Evolutionary conservation across 1,284 basidiomycete genomes (phyloP), one percentile per base, ranked within the genome.

Genomic region (Laetiporus sulphureus): DNA sequence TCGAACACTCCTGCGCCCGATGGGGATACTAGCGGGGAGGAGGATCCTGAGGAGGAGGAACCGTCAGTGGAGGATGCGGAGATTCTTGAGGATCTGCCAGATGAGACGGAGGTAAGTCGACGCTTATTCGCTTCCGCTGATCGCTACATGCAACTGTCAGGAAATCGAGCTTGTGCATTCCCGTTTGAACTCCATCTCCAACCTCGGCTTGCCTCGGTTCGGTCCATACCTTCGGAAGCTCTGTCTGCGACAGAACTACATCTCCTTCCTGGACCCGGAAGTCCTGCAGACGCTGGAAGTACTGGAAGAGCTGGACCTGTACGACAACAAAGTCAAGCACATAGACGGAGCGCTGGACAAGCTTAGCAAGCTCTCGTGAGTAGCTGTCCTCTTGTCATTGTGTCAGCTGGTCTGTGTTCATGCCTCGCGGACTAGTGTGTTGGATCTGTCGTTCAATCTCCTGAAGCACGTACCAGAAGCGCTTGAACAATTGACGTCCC

Each of bases 381-480:
- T 73, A 24, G 6, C 8, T n/a, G 12, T 18, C 5, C 11, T 30
- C 5, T 6, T 15, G 4, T 36, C 22, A 13, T 15, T n/a, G 3
- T 7, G 22, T 27, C 15, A 10, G 6, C 38, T 40, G 37, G 41
- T 38, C 15, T 11, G 20, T 2, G 11, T 24, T 32, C 15, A 23
- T 38, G 19, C 16, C 23, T 42, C 16, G 23, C 11, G 20, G n/a
- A 20, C 6, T 31, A 96, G 93, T 34, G 71, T 78, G 3, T 70
- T 99, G 36, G 96, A 99, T 66, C 68, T 97, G 23, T 98, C 94
- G 2, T 99, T 97, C 76, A 99, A 99, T 66, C 75, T 95, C 36
- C 68, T 98, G 43, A 76, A 79, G 44, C 62, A 70, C 12, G 67
- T 91, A 24, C 90, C 92, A 1, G 75, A 81, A 29, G 66, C 69